Evolutionary conservation across 2,329 filamentous ascomycete species (phyloP).

Genomic region (Hymenoscyphus salicellus): DNA sequence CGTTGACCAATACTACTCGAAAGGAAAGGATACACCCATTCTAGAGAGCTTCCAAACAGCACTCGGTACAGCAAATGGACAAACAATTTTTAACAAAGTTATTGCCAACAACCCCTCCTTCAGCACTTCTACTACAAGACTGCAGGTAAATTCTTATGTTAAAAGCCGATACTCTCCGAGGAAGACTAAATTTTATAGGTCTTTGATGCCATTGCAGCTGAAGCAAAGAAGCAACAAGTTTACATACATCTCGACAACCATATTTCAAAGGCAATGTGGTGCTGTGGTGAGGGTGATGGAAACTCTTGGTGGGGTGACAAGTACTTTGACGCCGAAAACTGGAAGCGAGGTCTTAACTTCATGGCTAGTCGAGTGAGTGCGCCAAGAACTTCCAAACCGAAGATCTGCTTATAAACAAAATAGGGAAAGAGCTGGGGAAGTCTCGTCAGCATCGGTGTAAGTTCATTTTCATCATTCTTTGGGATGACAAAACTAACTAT

Average conservation of each 20-base stretch:
- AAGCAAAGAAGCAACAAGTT: slow-evolving; percentile 51
- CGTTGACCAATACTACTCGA: slow-evolving; percentile 53
- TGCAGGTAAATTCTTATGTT: slow-evolving; percentile 35
- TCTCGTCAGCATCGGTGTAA: slow-evolving; percentile 2
- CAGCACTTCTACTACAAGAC: slow-evolving; percentile 49
- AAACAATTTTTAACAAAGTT: slow-evolving; percentile 48
- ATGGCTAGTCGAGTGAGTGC: slow-evolving; percentile 55
- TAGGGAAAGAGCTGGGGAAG: slow-evolving; percentile 6
- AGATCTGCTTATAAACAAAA: not conserved
- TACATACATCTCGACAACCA: slow-evolving; percentile 59
- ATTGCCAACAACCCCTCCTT: slow-evolving; percentile 55
- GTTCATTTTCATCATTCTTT: not conserved
- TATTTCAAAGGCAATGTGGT: slow-evolving; percentile 56
- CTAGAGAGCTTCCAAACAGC: slow-evolving; percentile 43
- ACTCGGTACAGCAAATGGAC: slow-evolving; percentile 52
- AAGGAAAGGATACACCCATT: slow-evolving; percentile 46
- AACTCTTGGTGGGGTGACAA: slow-evolving; percentile 59
- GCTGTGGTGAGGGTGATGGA: slow-evolving; percentile 51
- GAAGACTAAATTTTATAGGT: slow-evolving; percentile 32
- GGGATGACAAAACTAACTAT: not conserved
- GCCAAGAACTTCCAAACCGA: slow-evolving; percentile 18
- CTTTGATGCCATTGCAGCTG: slow-evolving; percentile 59
- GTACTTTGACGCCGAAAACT: slow-evolving; percentile 54
- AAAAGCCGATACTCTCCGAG: not conserved
- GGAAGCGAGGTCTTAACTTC: slow-evolving; percentile 55